Conservation (phyloP, 1,284 basidiomycete species). For the Tausonia pullulans region DNA sequence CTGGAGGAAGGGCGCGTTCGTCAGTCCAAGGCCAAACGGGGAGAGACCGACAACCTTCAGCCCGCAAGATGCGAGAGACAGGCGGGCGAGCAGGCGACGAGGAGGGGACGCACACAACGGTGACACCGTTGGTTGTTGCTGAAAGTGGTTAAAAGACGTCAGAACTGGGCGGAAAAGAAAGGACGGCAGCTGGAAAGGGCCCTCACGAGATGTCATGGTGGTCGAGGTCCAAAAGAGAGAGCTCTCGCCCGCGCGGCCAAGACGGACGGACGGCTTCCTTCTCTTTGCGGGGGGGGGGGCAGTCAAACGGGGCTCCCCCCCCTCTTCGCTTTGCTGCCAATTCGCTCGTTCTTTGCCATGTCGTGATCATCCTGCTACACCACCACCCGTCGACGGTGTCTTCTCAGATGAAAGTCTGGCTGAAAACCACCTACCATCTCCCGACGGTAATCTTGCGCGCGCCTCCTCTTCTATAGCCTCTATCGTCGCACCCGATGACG, state of each 20-base stretch:
- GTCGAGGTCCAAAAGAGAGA: not conserved
- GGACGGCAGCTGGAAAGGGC: not conserved
- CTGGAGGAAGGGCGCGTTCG: slow-evolving; percentile 20
- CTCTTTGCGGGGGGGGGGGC: too few species aligned
- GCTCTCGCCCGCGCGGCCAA: not conserved
- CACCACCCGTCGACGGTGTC: too few species aligned
- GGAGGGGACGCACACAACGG: slow-evolving; percentile 1
- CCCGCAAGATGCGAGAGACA: not conserved
- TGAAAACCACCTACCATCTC: too few species aligned
- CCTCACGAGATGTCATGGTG: not conserved
- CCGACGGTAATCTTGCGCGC: too few species aligned
- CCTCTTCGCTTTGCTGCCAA: too few species aligned
- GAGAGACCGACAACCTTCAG: not conserved
- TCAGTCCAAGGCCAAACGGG: not conserved
- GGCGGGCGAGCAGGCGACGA: not conserved
- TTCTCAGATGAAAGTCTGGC: too few species aligned
- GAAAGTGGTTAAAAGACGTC: too few species aligned
- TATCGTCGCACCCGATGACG: too few species aligned
- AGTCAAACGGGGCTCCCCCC: too few species aligned
- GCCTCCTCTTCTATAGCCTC: too few species aligned
- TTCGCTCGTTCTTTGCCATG: not conserved
- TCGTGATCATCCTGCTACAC: not conserved
- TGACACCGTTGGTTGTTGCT: not conserved
- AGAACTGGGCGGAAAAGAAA: not conserved
- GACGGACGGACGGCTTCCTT: not conserved